Evolutionary conservation across 345 rosid genomes (phyloP), one percentile per base, ranked within the genome.

Genomic region (Lumnitzera racemosa): DNA sequence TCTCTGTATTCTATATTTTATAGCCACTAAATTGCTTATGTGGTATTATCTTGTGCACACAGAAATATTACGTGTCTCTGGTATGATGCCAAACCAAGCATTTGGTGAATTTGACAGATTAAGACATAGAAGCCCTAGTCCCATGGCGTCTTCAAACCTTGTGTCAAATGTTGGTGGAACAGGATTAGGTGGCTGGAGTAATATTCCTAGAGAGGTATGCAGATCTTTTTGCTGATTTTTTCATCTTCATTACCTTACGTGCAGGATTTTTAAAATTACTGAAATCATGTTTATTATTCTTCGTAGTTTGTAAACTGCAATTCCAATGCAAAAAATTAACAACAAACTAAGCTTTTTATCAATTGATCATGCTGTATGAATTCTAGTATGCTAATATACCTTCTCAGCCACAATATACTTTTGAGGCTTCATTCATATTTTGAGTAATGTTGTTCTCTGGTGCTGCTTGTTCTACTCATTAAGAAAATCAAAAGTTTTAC

Each of bases 101-200:
- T 88, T 83, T 73, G 83, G 81, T 24, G 95, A 91, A 68, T 67
- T 86, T 55, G 98, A 91, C 77, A 68, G 96, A 72, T 64, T 91
- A 72, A 67, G 95, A 64, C 91, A 91, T 70, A 84, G 98, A 79
- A 91, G 95, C 73, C 96, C 98, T 24, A 86, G 98, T 78, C 98
- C 98, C 60, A 88, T 91, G 98, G 95, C 95, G 67, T 88, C 98
- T 76, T 90, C 98, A 56, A 88, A 79, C 69, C 85, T 78, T 20
- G 78, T 88, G 63, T 80, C 98, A 47, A 84, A 80, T 72, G 84
- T 77, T 80, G 65, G 82, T 6, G 87, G 90, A 59, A 64, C 82
- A 43, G 83, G 88, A 61, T 70, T 88, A 67, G 78, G 88, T 46
- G 76, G 87, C 63, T 88, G 95, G 98, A 91, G 84, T 79, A 84